These are phyloP conservation scores for Rhamnella rubrinervis DNA, from an alignment of 331 rosid genomes.

Conservation along the genomic window DNA sequence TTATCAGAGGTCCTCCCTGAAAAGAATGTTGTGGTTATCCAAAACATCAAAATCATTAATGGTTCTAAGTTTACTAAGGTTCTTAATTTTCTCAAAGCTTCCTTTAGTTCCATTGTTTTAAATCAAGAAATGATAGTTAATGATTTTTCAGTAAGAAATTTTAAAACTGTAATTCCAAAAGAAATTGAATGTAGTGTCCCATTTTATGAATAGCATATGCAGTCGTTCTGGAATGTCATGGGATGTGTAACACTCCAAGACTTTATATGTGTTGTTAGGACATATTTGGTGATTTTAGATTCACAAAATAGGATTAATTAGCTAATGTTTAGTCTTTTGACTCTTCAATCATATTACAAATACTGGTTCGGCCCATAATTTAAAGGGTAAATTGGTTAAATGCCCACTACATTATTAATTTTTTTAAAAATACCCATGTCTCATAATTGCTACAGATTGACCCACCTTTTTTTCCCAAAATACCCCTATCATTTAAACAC, in stretches of 20 bases:
- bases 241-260: background rate
- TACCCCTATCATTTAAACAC: too few relatives aligned
- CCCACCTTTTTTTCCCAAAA: too few relatives aligned
- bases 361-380: too few relatives aligned
- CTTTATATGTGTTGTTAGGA: background rate
- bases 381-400: too few relatives aligned
- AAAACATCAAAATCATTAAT: slow-evolving; percentile 55
- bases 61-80: slow-evolving; percentile 84
- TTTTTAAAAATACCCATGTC: too few relatives aligned
- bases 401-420: too few relatives aligned
- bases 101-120: slow-evolving; percentile 2
- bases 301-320: background rate
- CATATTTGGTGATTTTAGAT: background rate
- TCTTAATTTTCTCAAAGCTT: slow-evolving; percentile 14
- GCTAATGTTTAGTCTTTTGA: background rate
- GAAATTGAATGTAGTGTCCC: background rate
- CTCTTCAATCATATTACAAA: background rate
- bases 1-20: slow-evolving; percentile 66
- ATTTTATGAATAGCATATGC: background rate
- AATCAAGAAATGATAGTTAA: background rate
- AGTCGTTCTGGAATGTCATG: background rate
- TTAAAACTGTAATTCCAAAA: background rate
- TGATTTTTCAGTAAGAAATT: background rate
- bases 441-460: too few relatives aligned
- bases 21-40: slow-evolving; percentile 49